Evolutionary conservation across 352 stramenopile genomes (phyloP), one percentile per base, ranked within the genome.

Genomic region (Pythium phragmitis): DNA sequence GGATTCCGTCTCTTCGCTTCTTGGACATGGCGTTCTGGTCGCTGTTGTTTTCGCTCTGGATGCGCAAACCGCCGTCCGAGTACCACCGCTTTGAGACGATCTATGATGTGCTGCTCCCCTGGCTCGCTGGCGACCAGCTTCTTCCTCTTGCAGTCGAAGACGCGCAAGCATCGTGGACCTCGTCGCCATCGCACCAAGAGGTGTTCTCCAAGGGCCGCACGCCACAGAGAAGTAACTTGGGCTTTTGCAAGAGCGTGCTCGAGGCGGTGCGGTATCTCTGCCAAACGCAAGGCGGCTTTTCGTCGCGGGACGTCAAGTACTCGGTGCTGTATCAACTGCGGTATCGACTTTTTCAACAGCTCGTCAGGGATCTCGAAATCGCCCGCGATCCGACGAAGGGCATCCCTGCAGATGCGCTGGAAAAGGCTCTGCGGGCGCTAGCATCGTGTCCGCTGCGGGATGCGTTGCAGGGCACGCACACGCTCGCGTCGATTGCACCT

Each of bases 31-130:
- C 88, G 8, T 92, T 96, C 50, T 96, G 87, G 87, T 79, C 82
- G 48, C 60, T 93, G 45, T 53, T 94, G 26, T 94, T 93, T 57
- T 94, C 87, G 48, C 75, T 94, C 0, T 96, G 88, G 86, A 74
- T 94, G 60, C 85, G 85, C 61, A 89, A 89, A 52, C 83, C 85
- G 5, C 74, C 89, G 26, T 92, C 84, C 51, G 87, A 97, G 63
- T 96, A 94, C 65, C 86, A 97, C 59, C 79, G 87, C 39, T 77
- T 92, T 13, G 86, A 96, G 63, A 92, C 80, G 6, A 74, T 97
- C 23, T 97, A 97, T 60, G 89, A 96, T 56, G 88, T 97, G 34
- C 53, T 97, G 11, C 57, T 97, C 16, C 90, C 90, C 19, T 96
- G 89, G 82, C 77, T 97, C 17, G 82, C 85, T 28, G 78, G 79